These are phyloP conservation scores for Sarocladium kiliense DNA, from an alignment of 2,329 filamentous ascomycete species.

Conservation along the genomic window DNA sequence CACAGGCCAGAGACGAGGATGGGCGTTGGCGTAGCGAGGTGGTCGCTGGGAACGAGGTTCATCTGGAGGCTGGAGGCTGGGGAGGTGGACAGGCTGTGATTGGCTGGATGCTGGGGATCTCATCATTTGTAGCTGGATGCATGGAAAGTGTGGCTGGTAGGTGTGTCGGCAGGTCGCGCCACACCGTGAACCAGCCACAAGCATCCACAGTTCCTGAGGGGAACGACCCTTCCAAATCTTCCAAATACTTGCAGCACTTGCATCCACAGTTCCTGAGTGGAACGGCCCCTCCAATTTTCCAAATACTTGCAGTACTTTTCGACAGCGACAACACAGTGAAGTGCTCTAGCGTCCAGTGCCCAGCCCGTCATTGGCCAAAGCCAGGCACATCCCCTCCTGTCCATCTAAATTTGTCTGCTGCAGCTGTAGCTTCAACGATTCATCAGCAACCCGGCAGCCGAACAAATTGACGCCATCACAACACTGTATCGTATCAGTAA, in stretches of 20 bases:
- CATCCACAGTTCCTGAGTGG: no score
- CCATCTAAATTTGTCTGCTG: neutral
- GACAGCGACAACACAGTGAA: no score
- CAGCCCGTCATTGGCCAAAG: no score
- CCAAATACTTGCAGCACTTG: no score
- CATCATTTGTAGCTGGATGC: neutral
- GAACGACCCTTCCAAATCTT: no score
- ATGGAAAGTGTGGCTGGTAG: neutral
- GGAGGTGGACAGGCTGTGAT: conserved; percentile 1
- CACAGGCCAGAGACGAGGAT: neutral
- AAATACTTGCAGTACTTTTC: no score
- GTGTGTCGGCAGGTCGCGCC: neutral
- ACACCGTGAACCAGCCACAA: neutral
- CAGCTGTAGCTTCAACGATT: neutral
- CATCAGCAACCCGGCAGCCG: neutral
- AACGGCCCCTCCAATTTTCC: no score
- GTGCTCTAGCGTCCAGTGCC: no score
- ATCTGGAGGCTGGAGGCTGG: conserved; percentile 9
- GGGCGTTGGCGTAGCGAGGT: neutral
- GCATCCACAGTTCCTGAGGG: neutral
- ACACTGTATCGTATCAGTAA: conserved; percentile 2
- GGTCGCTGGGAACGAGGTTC: conserved; percentile 4
- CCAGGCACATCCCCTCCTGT: no score
- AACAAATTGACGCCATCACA: neutral
- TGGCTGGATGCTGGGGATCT: neutral